Evolutionary conservation across 139 green algal species (phyloP), one percentile per base, ranked within the genome.

Genomic region (Micractinium sp.): DNA sequence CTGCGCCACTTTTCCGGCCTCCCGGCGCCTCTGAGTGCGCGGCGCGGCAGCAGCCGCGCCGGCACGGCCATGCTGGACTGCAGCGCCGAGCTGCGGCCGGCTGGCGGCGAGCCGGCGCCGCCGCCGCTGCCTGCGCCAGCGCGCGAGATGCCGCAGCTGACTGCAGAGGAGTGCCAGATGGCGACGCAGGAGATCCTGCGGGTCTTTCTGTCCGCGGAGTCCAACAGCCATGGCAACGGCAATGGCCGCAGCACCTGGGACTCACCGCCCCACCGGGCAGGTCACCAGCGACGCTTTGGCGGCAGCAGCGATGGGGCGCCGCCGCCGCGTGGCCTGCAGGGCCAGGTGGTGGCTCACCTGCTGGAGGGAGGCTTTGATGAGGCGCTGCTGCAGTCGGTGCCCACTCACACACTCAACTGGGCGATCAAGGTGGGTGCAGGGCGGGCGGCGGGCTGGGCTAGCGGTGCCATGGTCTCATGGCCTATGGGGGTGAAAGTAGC

Each of bases 341-440:
- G 84, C 22, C 53, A 81, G 63, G 88, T 91, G 56, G 90, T 90
- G 41, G 77, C 76, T 53, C 85, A 92, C 60, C 82, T 92, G n/a
- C 20, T 82, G 18, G 36, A 27, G 1, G 90, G 90, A 3, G 81
- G 35, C 0, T 91, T 92, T 79, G 90, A 92, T 71, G 90, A 92
- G 41, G 90, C 82, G 20, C 38, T 91, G 53, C 75, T 92, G 47
- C 7, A 36, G 20, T 35, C 63, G 1, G 78, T 87, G 63, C 81
- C 90, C 33, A 75, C 80, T 35, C 86, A 86, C 76, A 91, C 87
- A 5, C 81, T 92, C 27, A 92, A 92, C 74, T 92, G 90, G 90
- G 85, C 41, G 14, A 87, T 92, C 35, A 82, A 89, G 78, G 85
- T 85, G 73, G 18, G 63, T 85, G 27, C 13, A 22, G 19, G 29